Evolutionary conservation across 768 basidiomycete genomes (phyloP).

Genomic region (Lactarius evosmus): DNA sequence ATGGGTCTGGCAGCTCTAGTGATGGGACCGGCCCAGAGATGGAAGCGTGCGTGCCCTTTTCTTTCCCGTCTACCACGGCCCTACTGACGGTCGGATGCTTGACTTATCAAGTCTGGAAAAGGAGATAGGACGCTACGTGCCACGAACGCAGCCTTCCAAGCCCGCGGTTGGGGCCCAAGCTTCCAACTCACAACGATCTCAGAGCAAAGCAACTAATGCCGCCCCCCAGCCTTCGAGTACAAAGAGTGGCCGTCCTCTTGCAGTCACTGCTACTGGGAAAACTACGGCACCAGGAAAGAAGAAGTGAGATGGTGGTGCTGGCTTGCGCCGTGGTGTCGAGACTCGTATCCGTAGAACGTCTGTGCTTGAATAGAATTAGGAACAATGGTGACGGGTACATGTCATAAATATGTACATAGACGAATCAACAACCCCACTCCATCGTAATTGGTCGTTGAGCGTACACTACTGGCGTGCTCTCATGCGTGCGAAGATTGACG

Average conservation of each 20-base stretch:
- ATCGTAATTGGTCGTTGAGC: neutral
- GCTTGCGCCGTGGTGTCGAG: neutral
- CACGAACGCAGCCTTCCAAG: neutral
- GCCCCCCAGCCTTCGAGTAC: neutral
- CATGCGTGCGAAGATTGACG: neutral
- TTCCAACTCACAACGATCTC: neutral
- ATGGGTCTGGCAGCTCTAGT: neutral
- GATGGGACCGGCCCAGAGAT: neutral
- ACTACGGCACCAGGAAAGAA: neutral
- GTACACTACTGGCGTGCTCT: too few relatives aligned
- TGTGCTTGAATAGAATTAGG: too few relatives aligned
- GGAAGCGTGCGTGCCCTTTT: neutral
- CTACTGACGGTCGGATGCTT: neutral
- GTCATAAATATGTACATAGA: neutral
- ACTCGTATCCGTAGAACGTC: too few relatives aligned
- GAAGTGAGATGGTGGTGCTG: neutral
- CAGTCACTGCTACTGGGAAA: neutral
- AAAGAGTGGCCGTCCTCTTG: neutral
- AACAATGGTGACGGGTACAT: neutral
- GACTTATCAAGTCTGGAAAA: neutral
- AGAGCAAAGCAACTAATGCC: neutral
- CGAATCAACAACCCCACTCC: neutral
- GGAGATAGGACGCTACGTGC: neutral
- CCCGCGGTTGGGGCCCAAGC: neutral
- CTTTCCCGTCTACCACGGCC: neutral